A percentile compares a stretch with the other conserved stretches of the same genome.
Conservation (phyloP, 768 basidiomycete species). For the Lepiota venenata region DNA sequence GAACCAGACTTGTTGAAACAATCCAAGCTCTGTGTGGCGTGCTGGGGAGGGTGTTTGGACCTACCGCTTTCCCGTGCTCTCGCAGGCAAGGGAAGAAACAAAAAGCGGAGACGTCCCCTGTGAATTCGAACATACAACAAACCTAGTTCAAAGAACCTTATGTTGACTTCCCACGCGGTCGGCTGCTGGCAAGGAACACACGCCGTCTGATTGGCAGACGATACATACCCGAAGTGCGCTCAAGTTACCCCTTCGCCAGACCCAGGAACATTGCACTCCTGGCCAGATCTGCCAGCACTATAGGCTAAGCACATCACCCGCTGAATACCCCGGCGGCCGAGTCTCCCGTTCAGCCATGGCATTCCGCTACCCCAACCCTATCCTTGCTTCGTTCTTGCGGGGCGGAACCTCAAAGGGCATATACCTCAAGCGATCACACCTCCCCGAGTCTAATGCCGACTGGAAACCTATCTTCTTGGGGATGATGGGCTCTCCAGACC, state of each 20-base stretch:
- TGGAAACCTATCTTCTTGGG: slow-evolving; percentile 66
- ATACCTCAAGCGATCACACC: slow-evolving; percentile 50
- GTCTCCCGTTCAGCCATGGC: no score
- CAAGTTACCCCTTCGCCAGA: background rate
- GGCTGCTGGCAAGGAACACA: background rate
- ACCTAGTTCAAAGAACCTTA: background rate
- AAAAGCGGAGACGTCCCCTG: background rate
- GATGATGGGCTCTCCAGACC: slow-evolving; percentile 82
- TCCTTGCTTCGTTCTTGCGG: slow-evolving; percentile 55
- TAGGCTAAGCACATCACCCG: background rate
- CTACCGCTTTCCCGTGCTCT: no score
- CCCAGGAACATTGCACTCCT: background rate
- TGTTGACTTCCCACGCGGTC: background rate
- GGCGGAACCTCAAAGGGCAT: slow-evolving; percentile 81
- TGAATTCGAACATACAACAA: background rate
- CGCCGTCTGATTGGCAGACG: background rate
- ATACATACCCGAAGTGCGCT: background rate
- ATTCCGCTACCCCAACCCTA: slow-evolving; percentile 26
- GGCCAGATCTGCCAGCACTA: background rate
- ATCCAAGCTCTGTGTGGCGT: background rate
- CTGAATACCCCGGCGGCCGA: background rate
- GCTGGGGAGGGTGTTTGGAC: no score
- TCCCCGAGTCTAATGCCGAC: slow-evolving; percentile 46
- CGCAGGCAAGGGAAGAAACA: no score
- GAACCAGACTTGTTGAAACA: background rate